These are phyloP conservation scores for Juncus inflexus DNA, from an alignment of 176 grass and related monocot genomes.

Conservation along the genomic window DNA sequence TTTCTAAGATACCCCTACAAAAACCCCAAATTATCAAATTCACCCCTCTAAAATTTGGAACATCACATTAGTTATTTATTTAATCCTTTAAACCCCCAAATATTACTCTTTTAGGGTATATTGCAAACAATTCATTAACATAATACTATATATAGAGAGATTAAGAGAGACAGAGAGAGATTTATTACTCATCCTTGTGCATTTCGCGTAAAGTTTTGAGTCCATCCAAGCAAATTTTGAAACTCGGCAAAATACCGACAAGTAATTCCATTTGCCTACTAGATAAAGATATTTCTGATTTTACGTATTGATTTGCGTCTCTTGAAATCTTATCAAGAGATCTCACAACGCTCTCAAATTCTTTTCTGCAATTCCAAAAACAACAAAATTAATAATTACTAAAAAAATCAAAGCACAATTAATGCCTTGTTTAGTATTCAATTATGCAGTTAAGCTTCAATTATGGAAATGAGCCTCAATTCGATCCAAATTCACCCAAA, in stretches of 20 bases:
- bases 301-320: constrained; percentile 61
- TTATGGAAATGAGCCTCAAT: not conserved
- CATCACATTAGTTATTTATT: too few species aligned
- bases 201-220: constrained; percentile 52
- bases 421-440: not conserved
- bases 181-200: constrained; percentile 69
- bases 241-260: constrained; percentile 58
- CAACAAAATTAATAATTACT: constrained; percentile 10
- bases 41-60: too few species aligned
- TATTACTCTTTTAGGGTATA: not conserved
- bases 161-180: not conserved
- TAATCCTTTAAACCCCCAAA: too few species aligned
- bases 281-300: constrained; percentile 36
- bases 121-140: not conserved
- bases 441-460: not conserved
- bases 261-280: constrained; percentile 57
- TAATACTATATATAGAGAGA: not conserved
- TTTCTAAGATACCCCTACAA: too few species aligned
- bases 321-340: constrained; percentile 50
- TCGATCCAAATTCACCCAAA: not conserved
- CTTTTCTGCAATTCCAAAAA: constrained; percentile 44
- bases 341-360: constrained; percentile 51
- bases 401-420: too few species aligned
- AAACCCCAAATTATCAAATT: too few species aligned
- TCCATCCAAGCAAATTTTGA: constrained; percentile 63